Evolutionary conservation across 495 filamentous ascomycete genomes (phyloP), one percentile per base, ranked within the genome.

Genomic region (Xylaria acuta): DNA sequence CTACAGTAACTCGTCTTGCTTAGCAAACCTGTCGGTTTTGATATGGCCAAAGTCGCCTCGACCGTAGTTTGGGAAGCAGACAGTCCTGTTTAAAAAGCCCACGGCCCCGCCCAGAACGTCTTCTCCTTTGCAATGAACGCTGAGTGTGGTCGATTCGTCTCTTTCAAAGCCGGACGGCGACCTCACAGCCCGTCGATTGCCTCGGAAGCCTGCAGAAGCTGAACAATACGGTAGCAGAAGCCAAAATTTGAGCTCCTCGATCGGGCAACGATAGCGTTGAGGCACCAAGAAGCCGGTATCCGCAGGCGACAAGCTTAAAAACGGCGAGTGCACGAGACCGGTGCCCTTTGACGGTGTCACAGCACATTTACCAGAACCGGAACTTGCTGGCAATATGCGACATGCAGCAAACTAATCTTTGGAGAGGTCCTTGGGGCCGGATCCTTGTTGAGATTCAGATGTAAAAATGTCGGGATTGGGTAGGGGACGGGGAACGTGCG

Each of bases 191-290:
- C 11, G 36, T 47, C 69, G 34, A 67, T 41, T 72, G 36, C 27
- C 51, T 72, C 70, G 70, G 70, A 67, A 60, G 41, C 34, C 27
- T 67, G 70, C 70, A 66, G 70, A 66, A 51, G 38, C 36, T 60
- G 53, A 30, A 60, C 63, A 40, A n/a, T 51, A 30, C 12, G 16
- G 25, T 47, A 59, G 40, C 38, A 59, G 20, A 49, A n/a, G 58
- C 43, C 22, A 20, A 64, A 51, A n/a, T 64, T 63, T 38, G 30
- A 27, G 8, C 16, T 66, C 11, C 36, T 58, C 11, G 47, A 30
- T 40, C 25, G 38, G 62, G 34, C 22, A 59, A 49, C 12, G 20
- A 66, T 34, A 40, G 30, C 27, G 49, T 34, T 36, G 36, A 47
- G 34, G 38, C 40, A 47, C 60, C 40, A 34, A 59, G 32, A 59